Conservation (phyloP, 2,329 filamentous ascomycete species). For the Phialemoniopsis sp. region DNA sequence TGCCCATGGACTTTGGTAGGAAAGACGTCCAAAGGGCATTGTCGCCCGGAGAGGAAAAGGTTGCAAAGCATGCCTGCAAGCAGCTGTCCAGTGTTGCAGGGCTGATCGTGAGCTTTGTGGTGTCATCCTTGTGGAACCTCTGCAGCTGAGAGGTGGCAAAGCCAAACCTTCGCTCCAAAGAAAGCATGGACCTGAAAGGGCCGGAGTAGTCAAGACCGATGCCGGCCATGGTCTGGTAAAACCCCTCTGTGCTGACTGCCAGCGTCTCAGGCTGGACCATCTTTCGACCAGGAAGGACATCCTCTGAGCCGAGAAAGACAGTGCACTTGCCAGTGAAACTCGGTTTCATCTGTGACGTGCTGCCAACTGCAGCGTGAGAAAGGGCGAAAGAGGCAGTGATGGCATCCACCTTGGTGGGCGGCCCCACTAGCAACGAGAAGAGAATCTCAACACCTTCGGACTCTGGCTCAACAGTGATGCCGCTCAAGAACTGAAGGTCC, state of each 20-base stretch:
- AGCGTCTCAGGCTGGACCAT: conserved; percentile 22
- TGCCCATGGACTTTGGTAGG: conserved; percentile 27
- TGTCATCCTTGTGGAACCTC: conserved; percentile 26
- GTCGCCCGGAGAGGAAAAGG: conserved; percentile 33
- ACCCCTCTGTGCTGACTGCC: conserved; percentile 21
- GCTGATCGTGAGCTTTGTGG: conserved; percentile 27
- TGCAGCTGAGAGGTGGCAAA: conserved; percentile 25
- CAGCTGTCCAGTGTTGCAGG: conserved; percentile 36
- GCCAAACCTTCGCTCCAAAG: conserved; percentile 27
- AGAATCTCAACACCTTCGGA: conserved; percentile 27
- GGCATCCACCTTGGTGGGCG: neutral
- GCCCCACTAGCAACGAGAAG: conserved; percentile 24
- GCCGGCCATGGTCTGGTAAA: conserved; percentile 35
- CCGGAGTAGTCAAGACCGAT: conserved; percentile 32
- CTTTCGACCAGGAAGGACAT: conserved; percentile 19
- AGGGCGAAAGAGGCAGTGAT: conserved; percentile 27
- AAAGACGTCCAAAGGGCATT: conserved; percentile 36
- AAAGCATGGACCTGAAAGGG: conserved; percentile 27
- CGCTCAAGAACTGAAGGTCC: conserved; percentile 23
- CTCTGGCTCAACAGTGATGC: conserved; percentile 24
- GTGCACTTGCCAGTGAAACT: conserved; percentile 26
- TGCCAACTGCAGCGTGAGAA: conserved; percentile 25
- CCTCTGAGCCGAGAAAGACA: conserved; percentile 21
- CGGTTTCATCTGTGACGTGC: conserved; percentile 25
- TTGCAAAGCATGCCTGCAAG: conserved; percentile 35